These are phyloP conservation scores for Hyparrhenia diplandra DNA, from an alignment of 176 grass and related monocot genomes.

Conservation along the genomic window DNA sequence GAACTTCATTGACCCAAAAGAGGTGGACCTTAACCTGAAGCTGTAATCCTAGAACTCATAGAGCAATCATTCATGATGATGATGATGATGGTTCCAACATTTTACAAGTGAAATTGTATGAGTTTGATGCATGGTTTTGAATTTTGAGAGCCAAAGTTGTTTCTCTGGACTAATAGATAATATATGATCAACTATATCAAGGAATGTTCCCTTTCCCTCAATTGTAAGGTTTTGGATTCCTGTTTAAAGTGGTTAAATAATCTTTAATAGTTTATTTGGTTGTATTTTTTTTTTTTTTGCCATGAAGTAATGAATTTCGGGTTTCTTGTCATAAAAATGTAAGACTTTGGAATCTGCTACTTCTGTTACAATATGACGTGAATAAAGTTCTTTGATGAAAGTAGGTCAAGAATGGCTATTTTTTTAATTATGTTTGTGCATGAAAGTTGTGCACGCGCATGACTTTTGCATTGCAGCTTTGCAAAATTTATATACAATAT, in stretches of 20 bases:
- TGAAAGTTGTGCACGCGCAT: no score
- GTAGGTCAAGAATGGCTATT: background rate
- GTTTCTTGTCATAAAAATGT: background rate
- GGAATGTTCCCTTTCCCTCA: no score
- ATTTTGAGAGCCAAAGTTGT: background rate
- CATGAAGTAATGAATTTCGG: background rate
- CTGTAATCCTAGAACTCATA: background rate
- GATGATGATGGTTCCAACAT: background rate
- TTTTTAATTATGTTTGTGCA: background rate
- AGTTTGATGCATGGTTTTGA: background rate
- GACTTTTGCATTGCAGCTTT: background rate
- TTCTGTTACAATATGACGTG: background rate
- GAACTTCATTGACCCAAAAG: background rate
- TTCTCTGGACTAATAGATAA: background rate
- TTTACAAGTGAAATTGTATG: background rate
- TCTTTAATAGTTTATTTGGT: background rate
- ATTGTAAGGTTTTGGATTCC: background rate
- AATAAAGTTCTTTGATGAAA: background rate
- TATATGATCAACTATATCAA: no score
- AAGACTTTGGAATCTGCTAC: background rate
- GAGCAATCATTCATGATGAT: background rate
- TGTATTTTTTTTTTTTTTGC: no score
- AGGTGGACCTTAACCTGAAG: background rate
- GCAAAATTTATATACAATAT: background rate
- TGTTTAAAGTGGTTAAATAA: background rate